Evolutionary conservation across 345 rosid species (phyloP), one percentile per base, ranked within the genome.

Genomic region (Arabidopsis suecica): DNA sequence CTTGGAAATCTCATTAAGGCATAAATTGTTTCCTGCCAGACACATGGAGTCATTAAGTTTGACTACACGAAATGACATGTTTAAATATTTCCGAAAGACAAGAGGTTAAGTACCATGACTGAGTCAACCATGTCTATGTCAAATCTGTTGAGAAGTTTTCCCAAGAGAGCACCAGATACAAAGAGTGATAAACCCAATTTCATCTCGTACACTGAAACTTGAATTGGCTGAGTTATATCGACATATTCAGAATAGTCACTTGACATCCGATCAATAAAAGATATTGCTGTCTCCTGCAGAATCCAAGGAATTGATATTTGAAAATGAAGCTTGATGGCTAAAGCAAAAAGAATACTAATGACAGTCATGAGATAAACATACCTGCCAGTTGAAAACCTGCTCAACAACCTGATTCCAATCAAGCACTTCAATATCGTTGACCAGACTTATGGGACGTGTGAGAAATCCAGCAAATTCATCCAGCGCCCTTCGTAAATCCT

Each of bases 151-250:
- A 83, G 82, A 61, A 81, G 49, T n/a, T 67, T 80, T 37, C 82
- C 79, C 74, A 82, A 82, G 68, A 86, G 61, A 61, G 74, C 65
- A 71, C 82, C 86, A 69, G 89, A 83, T 28, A 87, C 69, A 76
- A 89, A 78, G 54, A 94, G 79, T 25, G 95, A 85, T 53, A 92
- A 71, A 55, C 97, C 98, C 68, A 91, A 69, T 75, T 94, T 94
- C 87, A 94, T 91, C 84, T 94, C 96, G 42, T 88, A 94, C 30
- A 90, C 80, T 53, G 97, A 91, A 70, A 94, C 98, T 84, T 91
- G 98, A 81, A 91, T 77, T 74, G 98, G 98, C 69, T 88, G 96
- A 65, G 83, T 82, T 68, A 91, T 68, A 81, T 94, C 98, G 69
- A 78, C 61, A 70, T 87, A 91, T 50, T 88, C 96, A 3, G 78